Evolutionary conservation across 2,329 filamentous ascomycete genomes (phyloP), one percentile per base, ranked within the genome.

Genomic region (Aspergillus pseudoviridinutans): DNA sequence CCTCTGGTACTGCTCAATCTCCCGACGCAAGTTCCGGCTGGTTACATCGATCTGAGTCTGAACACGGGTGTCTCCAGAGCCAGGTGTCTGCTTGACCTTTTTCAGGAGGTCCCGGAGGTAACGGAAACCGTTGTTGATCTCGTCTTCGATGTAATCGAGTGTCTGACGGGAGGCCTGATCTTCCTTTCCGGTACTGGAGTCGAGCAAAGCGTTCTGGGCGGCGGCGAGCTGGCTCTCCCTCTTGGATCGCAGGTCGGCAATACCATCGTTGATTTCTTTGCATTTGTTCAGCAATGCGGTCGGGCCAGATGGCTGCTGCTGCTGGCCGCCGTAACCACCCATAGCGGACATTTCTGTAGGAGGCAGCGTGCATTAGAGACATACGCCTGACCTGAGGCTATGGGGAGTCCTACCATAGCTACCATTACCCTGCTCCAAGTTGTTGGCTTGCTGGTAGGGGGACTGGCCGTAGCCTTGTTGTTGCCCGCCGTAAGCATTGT

Each of bases 231-330:
- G 70, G 12, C 65, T 62, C 58, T 74, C 69, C 51, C 72, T 65
- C 64, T 89, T 89, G 61, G 78, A 76, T 68, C 92, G 86, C 68
- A 97, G 85, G 58, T 86, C 80, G 61, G 89, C 84, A 68, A 97
- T 89, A 46, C 87, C 88, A 58, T 84, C 80, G 72, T 92, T 88
- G 71, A 97, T 89, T 49, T 90, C 86, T 58, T 86, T 84, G 77
- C 91, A 94, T 73, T 94, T 88, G 77, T 95, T 91, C 59, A 97
- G 83, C 64, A 96, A 89, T 56, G 84, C 84, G 71, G 91, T 92
- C 47, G 89, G 86, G 73, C 92, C 85, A 65, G 76, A 69, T 38
- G 63, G 59, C 38, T 64, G 60, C 41, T 68, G 68, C 44, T 44
- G n/a, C 41, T 44, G 41, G 5, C 60, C 69, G 60, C 66, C 59